phyloP scores from a whole-genome alignment of 2,329 filamentous ascomycete genomes.

The Aspergillus fijiensis region DNA sequence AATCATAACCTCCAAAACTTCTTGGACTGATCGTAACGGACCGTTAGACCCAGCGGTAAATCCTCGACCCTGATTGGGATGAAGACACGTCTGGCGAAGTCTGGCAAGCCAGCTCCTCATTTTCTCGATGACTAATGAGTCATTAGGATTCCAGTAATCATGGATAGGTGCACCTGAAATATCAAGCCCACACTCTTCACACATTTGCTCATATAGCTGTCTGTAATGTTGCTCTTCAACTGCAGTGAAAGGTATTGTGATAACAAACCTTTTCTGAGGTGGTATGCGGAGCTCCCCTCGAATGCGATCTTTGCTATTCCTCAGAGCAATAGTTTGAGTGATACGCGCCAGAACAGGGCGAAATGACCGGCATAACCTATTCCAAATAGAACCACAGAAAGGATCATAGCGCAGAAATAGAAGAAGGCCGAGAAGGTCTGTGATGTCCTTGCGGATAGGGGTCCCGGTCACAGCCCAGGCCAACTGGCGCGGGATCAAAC shows the following conservation, averaged over 20 bases:
- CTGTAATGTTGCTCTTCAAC: constrained; percentile 90
- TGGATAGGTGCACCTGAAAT: constrained; percentile 60
- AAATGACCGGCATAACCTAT: constrained; percentile 60
- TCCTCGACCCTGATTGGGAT: constrained; percentile 68
- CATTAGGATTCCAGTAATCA: constrained; percentile 65
- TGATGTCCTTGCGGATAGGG: constrained; percentile 75
- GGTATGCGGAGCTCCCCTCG: constrained; percentile 77
- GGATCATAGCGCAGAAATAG: constrained; percentile 78
- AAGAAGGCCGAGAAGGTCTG: constrained; percentile 77
- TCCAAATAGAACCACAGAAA: constrained; percentile 70
- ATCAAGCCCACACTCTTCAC: constrained; percentile 65
- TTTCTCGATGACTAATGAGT: constrained; percentile 57
- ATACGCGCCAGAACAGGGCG: constrained; percentile 66
- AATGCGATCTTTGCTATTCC: constrained; percentile 82
- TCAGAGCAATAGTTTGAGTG: constrained; percentile 70
- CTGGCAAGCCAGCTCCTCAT: constrained; percentile 80
- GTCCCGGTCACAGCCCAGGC: constrained; percentile 93
- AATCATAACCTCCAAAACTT: constrained; percentile 89
- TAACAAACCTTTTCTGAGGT: constrained; percentile 78
- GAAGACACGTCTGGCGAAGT: constrained; percentile 78
- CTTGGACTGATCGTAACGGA: constrained; percentile 75
- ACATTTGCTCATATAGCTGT: constrained; percentile 73
- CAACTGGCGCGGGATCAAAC: constrained; percentile 76
- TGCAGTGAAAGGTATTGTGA: constrained; percentile 85
- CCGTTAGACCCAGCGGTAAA: constrained; percentile 60